Evolutionary conservation across 345 rosid species (phyloP).

Genomic region (Arabidopsis suecica): DNA sequence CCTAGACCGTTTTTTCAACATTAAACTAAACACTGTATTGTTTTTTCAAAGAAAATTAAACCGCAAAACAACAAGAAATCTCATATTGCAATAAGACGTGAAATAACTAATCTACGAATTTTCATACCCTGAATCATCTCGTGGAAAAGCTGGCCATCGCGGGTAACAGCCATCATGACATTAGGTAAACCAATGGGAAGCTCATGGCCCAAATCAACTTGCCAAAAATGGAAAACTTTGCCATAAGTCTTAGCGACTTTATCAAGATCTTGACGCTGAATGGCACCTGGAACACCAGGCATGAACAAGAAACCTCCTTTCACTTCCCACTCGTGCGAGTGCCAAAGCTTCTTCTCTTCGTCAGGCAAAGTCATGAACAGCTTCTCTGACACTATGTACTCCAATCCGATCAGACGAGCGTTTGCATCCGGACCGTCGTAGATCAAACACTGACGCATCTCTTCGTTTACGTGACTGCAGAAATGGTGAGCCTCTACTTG

Average conservation of each 20-base stretch:
- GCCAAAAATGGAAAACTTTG: conserved; percentile 87
- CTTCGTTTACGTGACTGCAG: conserved; percentile 81
- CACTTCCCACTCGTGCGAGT: conserved; percentile 77
- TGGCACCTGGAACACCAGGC: conserved; percentile 72
- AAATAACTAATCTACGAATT: neutral
- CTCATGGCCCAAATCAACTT: conserved; percentile 71
- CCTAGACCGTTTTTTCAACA: neutral
- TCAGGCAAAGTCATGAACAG: conserved; percentile 67
- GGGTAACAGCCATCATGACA: conserved; percentile 73
- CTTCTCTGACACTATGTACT: conserved; percentile 74
- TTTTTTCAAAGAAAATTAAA: neutral
- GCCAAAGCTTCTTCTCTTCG: conserved; percentile 83
- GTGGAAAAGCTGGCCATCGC: conserved; percentile 72
- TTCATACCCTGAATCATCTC: conserved; percentile 51
- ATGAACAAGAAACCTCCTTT: conserved; percentile 78
- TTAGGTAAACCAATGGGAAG: conserved; percentile 81
- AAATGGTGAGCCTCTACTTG: conserved; percentile 83
- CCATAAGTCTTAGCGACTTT: conserved; percentile 76
- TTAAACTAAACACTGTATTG: neutral
- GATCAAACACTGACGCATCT: conserved; percentile 80
- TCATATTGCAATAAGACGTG: neutral
- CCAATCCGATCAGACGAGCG: conserved; percentile 71
- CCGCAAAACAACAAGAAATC: neutral
- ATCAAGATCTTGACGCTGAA: conserved; percentile 67
- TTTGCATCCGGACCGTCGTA: conserved; percentile 57